Base-by-base conservation (phyloP, 257 asterid species). In the Fraxinus cuspidata region DNA sequence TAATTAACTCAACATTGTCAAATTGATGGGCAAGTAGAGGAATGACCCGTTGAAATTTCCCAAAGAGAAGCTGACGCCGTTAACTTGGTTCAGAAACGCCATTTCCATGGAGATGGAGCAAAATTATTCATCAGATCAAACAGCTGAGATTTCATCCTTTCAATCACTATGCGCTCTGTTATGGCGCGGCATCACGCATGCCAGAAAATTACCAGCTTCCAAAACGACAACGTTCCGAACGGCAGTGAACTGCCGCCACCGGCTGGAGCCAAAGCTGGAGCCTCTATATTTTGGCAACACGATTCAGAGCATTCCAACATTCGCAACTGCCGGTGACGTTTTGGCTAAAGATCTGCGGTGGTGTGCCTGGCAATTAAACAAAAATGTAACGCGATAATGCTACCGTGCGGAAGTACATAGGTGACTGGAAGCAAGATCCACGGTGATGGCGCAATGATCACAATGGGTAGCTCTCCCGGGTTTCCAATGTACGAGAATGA, bases 181-280 rank as follows among this genome's bases (percentile, higher is more conserved):
- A 23, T 87, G 92, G 93, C 90, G 90, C 0, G 93, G 81, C 6
- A 81, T 87, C 51, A 90, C 96, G 25, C 93, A 90, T 15, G 90
- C 93, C 2, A 74, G 96, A 25, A 84, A 82, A 25, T 60, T 88
- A 0, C 90, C 90, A 0, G 44, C 88, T 5, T 69, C 85, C 0
- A 81, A 86, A 32, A 84, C 83, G 77, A 90, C 93, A 74, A 87
- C 92, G 76, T 90, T 90, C 23, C 79, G 92, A 2, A 90, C 86
- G 92, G 96, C 96, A 0, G 89, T 88, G 12, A 88, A 90, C 40
- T 88, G 92, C 75, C 92, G 96, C 70, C 90, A 87, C 63, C 84
- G 93, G 73, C 81, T 90, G 5, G 90, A 88, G 73, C 96, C 96
- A 70, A 83, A 84, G 77, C 85, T 90, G 10, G 80, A 86, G 3